phyloP scores from a whole-genome alignment of 2,329 filamentous ascomycete species.

The Colletotrichum cereale region DNA sequence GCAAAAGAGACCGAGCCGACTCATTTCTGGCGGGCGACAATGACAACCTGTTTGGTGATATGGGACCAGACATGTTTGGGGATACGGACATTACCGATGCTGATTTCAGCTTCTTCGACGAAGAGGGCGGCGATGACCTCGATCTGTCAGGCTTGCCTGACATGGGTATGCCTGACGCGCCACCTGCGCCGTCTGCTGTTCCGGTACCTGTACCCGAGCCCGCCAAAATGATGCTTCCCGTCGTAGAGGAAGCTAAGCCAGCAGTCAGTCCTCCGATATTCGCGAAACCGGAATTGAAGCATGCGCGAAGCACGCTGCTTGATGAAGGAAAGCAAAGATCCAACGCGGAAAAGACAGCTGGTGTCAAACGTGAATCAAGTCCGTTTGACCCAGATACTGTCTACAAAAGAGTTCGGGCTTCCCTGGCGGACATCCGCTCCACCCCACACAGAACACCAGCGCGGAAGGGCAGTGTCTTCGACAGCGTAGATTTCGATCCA shows the following conservation, averaged over 20 bases:
- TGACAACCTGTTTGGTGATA: constrained; percentile 75
- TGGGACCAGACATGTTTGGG: constrained; percentile 78
- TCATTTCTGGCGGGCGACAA: constrained; percentile 60
- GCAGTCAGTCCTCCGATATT: constrained; percentile 53
- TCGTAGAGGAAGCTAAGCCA: constrained; percentile 32
- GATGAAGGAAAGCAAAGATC: constrained; percentile 54
- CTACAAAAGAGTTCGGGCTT: constrained; percentile 68
- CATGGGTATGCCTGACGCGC: constrained; percentile 41
- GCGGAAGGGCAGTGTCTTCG: constrained; percentile 63
- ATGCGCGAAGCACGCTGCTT: constrained; percentile 66
- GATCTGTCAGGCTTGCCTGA: constrained; percentile 51
- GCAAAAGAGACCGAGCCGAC: constrained; percentile 60
- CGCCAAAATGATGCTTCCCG: constrained; percentile 38
- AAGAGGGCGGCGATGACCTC: constrained; percentile 61
- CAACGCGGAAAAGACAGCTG: constrained; percentile 36
- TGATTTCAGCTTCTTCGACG: constrained; percentile 88
- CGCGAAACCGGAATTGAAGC: constrained; percentile 70
- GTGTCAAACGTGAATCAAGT: constrained; percentile 65
- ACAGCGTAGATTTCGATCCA: constrained; percentile 67
- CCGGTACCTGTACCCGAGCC: constrained; percentile 36
- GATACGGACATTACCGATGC: constrained; percentile 83
- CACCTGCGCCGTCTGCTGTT: constrained; percentile 12
- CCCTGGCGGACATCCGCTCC: constrained; percentile 49
- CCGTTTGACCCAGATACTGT: constrained; percentile 70
- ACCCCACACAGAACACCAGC: constrained; percentile 42